Evolutionary conservation across 225 moss, liverwort and hornwort species (phyloP).

Genomic region (Anthoceros angustus): DNA sequence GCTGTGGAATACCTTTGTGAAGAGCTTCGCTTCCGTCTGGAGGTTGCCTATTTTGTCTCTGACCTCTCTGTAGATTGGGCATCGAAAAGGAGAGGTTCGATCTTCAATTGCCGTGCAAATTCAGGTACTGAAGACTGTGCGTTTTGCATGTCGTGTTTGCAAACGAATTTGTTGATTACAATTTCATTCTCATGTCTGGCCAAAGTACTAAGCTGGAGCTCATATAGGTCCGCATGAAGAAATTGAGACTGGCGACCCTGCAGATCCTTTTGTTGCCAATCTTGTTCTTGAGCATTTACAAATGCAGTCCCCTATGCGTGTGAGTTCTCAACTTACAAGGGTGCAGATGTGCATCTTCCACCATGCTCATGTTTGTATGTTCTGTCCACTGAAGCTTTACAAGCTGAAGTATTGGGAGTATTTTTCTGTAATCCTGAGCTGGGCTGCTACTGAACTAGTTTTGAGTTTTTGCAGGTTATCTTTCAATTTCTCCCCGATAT

Average conservation of each 20-base stretch:
- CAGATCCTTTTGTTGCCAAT: conserved; percentile 86
- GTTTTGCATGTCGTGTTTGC: too few relatives aligned
- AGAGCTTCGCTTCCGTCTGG: conserved; percentile 80
- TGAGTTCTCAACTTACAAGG: conserved; percentile 15
- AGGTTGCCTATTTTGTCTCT: conserved; percentile 66
- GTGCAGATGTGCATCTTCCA: too few relatives aligned
- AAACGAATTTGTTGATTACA: too few relatives aligned
- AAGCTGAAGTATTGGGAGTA: not conserved
- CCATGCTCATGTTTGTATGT: too few relatives aligned
- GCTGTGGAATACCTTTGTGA: conserved; percentile 90
- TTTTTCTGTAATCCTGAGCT: not conserved
- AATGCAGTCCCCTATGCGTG: conserved; percentile 80
- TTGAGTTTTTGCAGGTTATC: conserved; percentile 34
- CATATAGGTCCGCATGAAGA: conserved; percentile 25
- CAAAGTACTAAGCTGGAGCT: too few relatives aligned
- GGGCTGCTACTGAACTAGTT: not conserved
- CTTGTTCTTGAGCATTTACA: conserved; percentile 89
- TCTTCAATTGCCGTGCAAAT: too few relatives aligned
- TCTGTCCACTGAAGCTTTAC: conserved; percentile 5
- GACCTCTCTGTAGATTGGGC: conserved; percentile 48
- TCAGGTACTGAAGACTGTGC: too few relatives aligned
- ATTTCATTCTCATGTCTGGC: too few relatives aligned
- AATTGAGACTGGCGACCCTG: conserved; percentile 52
- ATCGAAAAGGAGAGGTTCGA: conserved; percentile 28
- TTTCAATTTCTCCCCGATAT: conserved; percentile 85